phyloP scores from a whole-genome alignment of 768 basidiomycete species.

The Cyclocybe aegerita region DNA sequence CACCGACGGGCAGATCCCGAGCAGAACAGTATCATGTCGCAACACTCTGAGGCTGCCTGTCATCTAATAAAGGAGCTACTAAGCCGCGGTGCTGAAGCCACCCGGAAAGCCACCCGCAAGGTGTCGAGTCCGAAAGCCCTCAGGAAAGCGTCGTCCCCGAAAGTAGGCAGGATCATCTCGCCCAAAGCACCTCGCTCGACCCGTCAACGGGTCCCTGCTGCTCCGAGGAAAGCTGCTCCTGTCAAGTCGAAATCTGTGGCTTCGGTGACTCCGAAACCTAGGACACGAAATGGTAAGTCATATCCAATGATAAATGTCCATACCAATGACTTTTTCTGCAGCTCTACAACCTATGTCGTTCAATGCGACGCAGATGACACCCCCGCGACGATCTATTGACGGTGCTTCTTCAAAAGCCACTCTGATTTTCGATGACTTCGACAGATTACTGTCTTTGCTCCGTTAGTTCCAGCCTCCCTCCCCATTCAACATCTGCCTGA shows the following conservation, averaged over 20 bases:
- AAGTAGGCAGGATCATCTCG: slow-evolving; percentile 16
- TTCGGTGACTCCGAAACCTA: slow-evolving; percentile 42
- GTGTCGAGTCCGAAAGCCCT: slow-evolving; percentile 19
- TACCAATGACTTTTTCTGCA: slow-evolving; percentile 8
- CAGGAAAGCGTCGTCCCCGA: slow-evolving; percentile 17
- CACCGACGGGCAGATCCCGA: slow-evolving; percentile 52
- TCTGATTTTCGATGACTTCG: slow-evolving; percentile 38
- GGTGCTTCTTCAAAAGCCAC: slow-evolving; percentile 7
- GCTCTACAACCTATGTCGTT: slow-evolving; percentile 29
- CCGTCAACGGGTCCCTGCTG: slow-evolving; percentile 21
- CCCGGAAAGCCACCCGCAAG: slow-evolving; percentile 17
- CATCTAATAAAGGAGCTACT: slow-evolving; percentile 42
- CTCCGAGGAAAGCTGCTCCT: slow-evolving; percentile 27
- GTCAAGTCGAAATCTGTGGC: slow-evolving; percentile 21
- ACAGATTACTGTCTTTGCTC: slow-evolving; percentile 46
- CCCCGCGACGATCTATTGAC: slow-evolving; percentile 23
- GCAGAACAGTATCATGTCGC: slow-evolving; percentile 43
- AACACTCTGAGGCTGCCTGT: slow-evolving; percentile 56
- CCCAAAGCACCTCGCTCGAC: slow-evolving; percentile 19
- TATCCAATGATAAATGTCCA: neutral
- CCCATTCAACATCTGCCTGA: neutral
- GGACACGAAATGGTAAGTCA: slow-evolving; percentile 35
- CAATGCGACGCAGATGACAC: slow-evolving; percentile 21
- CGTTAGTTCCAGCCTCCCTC: slow-evolving; percentile 38
- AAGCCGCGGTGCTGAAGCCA: slow-evolving; percentile 1